Conservation (phyloP, 2,329 filamentous ascomycete species). For the Onygenales sp. region DNA sequence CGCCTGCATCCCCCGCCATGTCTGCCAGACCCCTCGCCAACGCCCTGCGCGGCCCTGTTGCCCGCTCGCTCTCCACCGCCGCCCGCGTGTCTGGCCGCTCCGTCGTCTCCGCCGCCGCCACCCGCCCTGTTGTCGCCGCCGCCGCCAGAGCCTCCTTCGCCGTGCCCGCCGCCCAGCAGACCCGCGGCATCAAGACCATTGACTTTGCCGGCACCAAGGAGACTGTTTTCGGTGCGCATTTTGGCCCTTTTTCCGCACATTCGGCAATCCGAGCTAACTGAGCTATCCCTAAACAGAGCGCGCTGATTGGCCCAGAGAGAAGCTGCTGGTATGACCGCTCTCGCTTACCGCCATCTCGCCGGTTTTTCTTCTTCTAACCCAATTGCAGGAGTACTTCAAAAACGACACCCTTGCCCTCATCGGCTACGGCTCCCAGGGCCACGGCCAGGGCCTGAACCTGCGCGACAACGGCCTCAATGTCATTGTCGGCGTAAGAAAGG, state of each 20-base stretch:
- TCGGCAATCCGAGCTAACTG: neutral
- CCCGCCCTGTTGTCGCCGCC: constrained; percentile 40
- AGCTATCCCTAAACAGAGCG: constrained; percentile 56
- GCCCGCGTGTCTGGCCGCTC: constrained; percentile 46
- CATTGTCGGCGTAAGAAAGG: constrained; percentile 97
- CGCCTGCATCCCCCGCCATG: constrained; percentile 27
- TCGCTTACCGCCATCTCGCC: constrained; percentile 11
- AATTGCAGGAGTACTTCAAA: constrained; percentile 89
- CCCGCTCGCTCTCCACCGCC: constrained; percentile 41
- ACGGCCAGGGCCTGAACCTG: constrained; percentile 98
- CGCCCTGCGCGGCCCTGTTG: constrained; percentile 49
- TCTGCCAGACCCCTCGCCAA: constrained; percentile 42
- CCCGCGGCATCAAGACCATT: constrained; percentile 92
- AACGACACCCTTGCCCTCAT: constrained; percentile 98
- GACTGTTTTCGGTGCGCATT: constrained; percentile 71
- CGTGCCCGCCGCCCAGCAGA: constrained; percentile 52
- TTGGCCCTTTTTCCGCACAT: neutral
- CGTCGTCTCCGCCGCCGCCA: constrained; percentile 44
- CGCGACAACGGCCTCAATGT: constrained; percentile 99
- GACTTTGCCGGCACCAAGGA: constrained; percentile 96
- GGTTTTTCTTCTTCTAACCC: neutral
- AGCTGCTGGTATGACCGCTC: constrained; percentile 68
- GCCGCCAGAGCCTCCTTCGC: constrained; percentile 35
- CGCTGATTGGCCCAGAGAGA: constrained; percentile 96
- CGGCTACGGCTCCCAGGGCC: constrained; percentile 95